Percentiles rank a stretch among this genome's conserved stretches.
Conservation (phyloP, 1,284 basidiomycete genomes). For the Cutaneotrichosporon dermatis region DNA sequence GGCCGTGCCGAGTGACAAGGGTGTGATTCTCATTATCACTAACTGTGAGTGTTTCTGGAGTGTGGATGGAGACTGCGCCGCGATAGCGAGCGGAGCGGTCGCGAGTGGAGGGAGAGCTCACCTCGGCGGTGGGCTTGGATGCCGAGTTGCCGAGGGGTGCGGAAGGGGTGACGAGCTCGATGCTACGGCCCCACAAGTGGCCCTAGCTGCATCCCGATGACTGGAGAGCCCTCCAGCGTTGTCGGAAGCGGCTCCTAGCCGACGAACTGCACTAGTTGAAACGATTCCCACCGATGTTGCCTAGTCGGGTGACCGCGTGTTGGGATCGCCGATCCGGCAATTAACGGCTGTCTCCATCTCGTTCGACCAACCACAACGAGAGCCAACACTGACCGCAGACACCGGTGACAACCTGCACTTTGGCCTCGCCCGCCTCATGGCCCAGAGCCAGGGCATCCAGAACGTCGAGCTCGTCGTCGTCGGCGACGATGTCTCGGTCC, state of each 20-base stretch:
- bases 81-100: neutral
- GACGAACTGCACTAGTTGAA: too few relatives aligned
- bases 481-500: slow-evolving; percentile 53
- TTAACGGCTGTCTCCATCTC: neutral
- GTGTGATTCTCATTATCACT: slow-evolving; percentile 49
- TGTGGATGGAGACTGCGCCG: slow-evolving; percentile 10
- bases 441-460: slow-evolving; percentile 35
- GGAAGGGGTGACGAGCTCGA: too few relatives aligned
- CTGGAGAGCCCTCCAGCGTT: too few relatives aligned
- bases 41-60: slow-evolving; percentile 40
- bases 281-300: too few relatives aligned
- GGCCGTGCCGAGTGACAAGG: slow-evolving; percentile 48
- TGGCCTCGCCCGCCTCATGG: slow-evolving; percentile 39
- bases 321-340: neutral
- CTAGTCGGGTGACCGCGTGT: too few relatives aligned
- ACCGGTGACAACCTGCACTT: slow-evolving; percentile 54
- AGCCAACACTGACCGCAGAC: slow-evolving; percentile 19
- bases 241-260: too few relatives aligned
- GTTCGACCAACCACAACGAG: too few relatives aligned
- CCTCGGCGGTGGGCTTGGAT: too few relatives aligned
- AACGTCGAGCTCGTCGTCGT: slow-evolving; percentile 53
- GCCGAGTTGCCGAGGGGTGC: too few relatives aligned
- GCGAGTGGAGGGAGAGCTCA: too few relatives aligned
- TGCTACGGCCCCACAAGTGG: too few relatives aligned
- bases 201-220: too few relatives aligned